Base-by-base conservation (phyloP, 2,329 filamentous ascomycete genomes). In the Stagonosporopsis vannaccii region DNA sequence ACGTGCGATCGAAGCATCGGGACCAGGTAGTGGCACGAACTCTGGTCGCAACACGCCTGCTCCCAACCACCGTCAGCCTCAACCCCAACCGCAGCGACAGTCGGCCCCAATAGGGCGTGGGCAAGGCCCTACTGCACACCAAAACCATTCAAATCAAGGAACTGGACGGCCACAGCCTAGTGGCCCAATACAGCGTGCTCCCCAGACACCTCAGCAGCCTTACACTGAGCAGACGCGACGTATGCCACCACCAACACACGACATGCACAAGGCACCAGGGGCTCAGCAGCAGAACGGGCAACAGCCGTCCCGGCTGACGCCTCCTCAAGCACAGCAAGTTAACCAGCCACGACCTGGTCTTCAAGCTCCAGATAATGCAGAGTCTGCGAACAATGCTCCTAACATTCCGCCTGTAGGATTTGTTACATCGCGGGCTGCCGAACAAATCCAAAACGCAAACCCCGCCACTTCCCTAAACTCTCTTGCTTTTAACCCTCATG, bases 401-500 rank as follows among this genome's bases (percentile, higher is more conserved):
- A 50, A 63, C 51, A 46, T 65, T 44, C 63, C 71, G 30, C 66
- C 72, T 1, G 67, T 77, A 39, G 80, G 80, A 35, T 82, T 82
- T 59, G 73, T 81, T 11, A 79, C 78, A 13, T 79, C 77, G 8
- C 77, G 79, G 32, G 77, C 73, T 36, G 79, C 78, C 17, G 76
- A 78, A 44, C 65, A 76, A 9, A 51, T 81, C 12, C 76, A 78
- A 49, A 68, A 74, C 39, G 58, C 66, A 23, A 70, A 73, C 13
- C 42, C 67, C 19, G 45, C 65, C 6, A 66, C 73, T n/a, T 49
- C 69, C 2, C 59, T 75, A 9, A 61, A 72, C 51, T 65, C 77
- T 13, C 72, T 75, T 0, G 76, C 76, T 0, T 83, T 82, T 71
- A 80, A 83, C 41, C 80, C 80, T 4, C 76, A 82, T 49, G 77